Evolutionary conservation across 176 grass and related monocot genomes (phyloP), one percentile per base, ranked within the genome.

Genomic region (Poa pratensis): DNA sequence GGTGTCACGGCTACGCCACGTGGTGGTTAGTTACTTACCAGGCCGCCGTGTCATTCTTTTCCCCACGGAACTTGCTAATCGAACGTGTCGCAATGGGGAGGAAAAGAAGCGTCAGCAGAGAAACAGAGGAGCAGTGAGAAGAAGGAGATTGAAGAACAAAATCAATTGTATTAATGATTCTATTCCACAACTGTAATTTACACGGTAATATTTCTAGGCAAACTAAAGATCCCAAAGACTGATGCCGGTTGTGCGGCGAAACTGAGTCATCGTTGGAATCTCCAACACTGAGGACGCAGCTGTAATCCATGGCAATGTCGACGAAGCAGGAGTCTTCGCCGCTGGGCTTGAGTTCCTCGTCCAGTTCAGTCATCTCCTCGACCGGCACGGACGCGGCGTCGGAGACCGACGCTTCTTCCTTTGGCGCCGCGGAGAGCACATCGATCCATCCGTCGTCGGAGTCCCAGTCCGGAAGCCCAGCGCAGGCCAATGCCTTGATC

Each of bases 81-180:
- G 12, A 28, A 28, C 12, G 60, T 63, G 26, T 62, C 59, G 59
- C 23, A 27, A 27, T 3, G 45, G 7, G 37, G 7, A 8, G 5
- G 24, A 19, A 12, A n/a, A 6, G 24, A 2, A 22, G 2, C 1
- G 6, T 3, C 37, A 62, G 9, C 9, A 2, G 39, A 45, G 57
- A 30, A 79, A 35, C 64, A 13, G 65, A 69, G 13, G 3, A 20
- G 40, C 26, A 1, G 61, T 48, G 2, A 46, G 10, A 20, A 13
- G 6, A 40, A 61, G 10, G 9, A 61, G 22, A 20, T 24, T 15
- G 17, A 6, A 28, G 15, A 87, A n/a, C 28, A 11, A 63, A 51
- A 15, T 90, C 1, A 5, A 6, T 84, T 80, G 60, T 76, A 80
- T 83, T 71, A 6, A 1, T 61, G 17, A 59, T 51, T 52, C 2